phyloP scores from a whole-genome alignment of 176 grass and related monocot genomes.

The Cenchrus americanus region DNA sequence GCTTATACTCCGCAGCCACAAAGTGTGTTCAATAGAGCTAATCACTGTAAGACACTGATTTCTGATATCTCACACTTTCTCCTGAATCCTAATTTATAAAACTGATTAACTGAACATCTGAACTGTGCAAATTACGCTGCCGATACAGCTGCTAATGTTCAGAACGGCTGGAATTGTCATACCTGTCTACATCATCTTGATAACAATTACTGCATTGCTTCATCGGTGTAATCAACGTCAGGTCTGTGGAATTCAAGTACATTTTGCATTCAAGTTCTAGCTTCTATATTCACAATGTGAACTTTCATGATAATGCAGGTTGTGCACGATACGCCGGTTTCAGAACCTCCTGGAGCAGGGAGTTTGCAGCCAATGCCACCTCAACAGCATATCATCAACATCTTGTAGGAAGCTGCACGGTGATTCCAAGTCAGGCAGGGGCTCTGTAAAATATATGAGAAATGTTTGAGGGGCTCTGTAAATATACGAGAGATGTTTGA shows the following conservation, averaged over 20 bases:
- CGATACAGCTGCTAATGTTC: constrained; percentile 51
- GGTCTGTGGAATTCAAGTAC: constrained; percentile 15
- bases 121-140: constrained; percentile 13
- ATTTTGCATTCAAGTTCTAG: neutral
- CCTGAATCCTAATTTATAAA: neutral
- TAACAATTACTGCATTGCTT: constrained; percentile 46
- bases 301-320: constrained; percentile 22
- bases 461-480: constrained; percentile 29
- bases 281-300: neutral
- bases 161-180: constrained; percentile 66
- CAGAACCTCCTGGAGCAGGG: constrained; percentile 39
- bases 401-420: constrained; percentile 37
- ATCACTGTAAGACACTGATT: constrained; percentile 51
- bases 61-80: neutral
- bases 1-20: constrained; percentile 44
- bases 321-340: neutral
- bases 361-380: constrained; percentile 34
- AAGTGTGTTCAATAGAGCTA: constrained; percentile 43
- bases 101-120: neutral
- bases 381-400: constrained; percentile 41
- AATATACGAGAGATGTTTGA: constrained; percentile 24
- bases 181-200: constrained; percentile 64
- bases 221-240: constrained; percentile 45
- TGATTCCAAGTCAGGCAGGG: constrained; percentile 21
- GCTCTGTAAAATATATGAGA: constrained; percentile 43